Percentiles rank a stretch among this genome's conserved stretches.
These are phyloP conservation scores for Westerdykella ornata DNA, from an alignment of 2,329 filamentous ascomycete genomes.

Conservation along the genomic window DNA sequence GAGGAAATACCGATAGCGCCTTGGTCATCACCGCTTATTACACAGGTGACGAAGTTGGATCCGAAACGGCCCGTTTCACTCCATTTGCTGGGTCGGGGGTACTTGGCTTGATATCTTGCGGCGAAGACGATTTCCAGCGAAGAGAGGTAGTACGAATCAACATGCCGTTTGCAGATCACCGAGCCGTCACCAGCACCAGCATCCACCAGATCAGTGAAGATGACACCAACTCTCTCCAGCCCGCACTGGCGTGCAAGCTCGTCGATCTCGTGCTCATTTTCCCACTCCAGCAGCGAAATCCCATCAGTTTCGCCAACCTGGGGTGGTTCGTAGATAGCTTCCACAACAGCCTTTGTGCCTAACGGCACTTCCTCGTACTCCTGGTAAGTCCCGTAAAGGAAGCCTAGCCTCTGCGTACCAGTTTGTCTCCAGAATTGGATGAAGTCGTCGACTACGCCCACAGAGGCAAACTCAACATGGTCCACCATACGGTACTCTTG, in stretches of 20 bases:
- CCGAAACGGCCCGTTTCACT: slow-evolving; percentile 91
- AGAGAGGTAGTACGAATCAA: slow-evolving; percentile 89
- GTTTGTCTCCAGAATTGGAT: slow-evolving; percentile 88
- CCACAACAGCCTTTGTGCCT: slow-evolving; percentile 89
- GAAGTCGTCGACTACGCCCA: slow-evolving; percentile 78
- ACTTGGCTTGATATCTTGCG: slow-evolving; percentile 75
- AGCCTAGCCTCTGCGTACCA: slow-evolving; percentile 77
- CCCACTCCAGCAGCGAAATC: slow-evolving; percentile 76
- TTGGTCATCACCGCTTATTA: slow-evolving; percentile 85
- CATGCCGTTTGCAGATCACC: slow-evolving; percentile 90
- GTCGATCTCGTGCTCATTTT: slow-evolving; percentile 74
- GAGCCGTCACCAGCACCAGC: slow-evolving; percentile 73
- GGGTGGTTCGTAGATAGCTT: slow-evolving; percentile 94
- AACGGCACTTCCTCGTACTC: slow-evolving; percentile 90
- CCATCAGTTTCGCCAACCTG: slow-evolving; percentile 86
- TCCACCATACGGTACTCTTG: slow-evolving; percentile 96
- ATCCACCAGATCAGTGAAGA: slow-evolving; percentile 89
- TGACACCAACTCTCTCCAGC: slow-evolving; percentile 80
- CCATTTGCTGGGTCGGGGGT: slow-evolving; percentile 92
- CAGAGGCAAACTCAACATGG: slow-evolving; percentile 90
- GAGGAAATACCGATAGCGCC: slow-evolving; percentile 83
- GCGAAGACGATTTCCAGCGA: slow-evolving; percentile 90
- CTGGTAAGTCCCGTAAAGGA: slow-evolving; percentile 82
- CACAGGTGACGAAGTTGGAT: slow-evolving; percentile 94
- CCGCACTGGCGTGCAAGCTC: slow-evolving; percentile 76